Evolutionary conservation across 2,329 filamentous ascomycete species (phyloP), one percentile per base, ranked within the genome.

Genomic region (Fusarium drepaniforme): DNA sequence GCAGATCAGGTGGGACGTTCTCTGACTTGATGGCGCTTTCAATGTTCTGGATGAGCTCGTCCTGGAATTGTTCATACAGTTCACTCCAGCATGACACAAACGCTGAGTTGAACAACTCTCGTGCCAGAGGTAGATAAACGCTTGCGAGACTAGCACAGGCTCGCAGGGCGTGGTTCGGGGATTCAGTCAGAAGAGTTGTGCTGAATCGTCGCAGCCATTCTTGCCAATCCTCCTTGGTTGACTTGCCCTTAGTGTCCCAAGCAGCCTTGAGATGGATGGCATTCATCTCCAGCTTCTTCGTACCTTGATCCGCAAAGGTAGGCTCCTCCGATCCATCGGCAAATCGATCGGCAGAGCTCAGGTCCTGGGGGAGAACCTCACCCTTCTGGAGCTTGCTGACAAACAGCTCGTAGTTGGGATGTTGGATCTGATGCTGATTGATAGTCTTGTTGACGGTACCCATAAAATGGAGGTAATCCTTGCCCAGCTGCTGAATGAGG

Each of bases 11-110:
- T 0, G 97, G 96, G 15, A 99, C 97, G 77, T 98, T 96, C 63
- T 96, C 93, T 5, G 96, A 98, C 65, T 95, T 97, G 77, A 99
- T 93, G 1, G 97, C 97, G 72, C 94, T 95, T 82, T 99, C 97
- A 63, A 99, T 97, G 28, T 97, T 97, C 64, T 93, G 92, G 61
- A 99, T 97, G 46, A 99, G 90, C 82, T 99, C 97, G 61, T 99
- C 96, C 78, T 98, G 97, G 79, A 97, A 98, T 78, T 97, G 94
- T 75, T 98, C 96, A 80, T 98, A 99, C 5, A 99, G 86, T 81
- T 99, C 97, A 60, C 95, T 97, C 97, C 97, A 99, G 84, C 97
- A 99, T 6, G 96, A 98, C 2, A 98, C 96, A 79, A 99, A 99
- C 0, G 97, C 97, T 16, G 97, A 98, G 82, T 99, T 99, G 89